Conservation (phyloP, 2,329 filamentous ascomycete species). For the Penicillium occitanis region DNA sequence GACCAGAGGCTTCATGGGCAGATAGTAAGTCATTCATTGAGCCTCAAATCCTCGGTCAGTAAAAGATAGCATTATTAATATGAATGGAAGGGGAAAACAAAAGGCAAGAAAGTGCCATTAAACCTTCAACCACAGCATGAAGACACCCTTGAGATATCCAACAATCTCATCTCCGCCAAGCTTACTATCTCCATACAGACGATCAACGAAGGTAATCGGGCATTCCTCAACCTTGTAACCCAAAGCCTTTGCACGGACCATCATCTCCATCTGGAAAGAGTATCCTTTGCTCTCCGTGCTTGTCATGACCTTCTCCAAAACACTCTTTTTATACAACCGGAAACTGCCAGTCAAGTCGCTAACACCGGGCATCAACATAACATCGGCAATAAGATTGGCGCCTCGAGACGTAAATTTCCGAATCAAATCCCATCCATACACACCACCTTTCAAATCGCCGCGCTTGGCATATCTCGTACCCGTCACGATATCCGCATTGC, state of each 20-base stretch:
- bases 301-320: constrained; percentile 84
- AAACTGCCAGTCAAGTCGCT: constrained; percentile 96
- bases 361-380: constrained; percentile 86
- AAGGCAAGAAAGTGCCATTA: constrained; percentile 37
- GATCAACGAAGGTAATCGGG: constrained; percentile 93
- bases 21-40: neutral
- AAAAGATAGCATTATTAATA: neutral
- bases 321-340: constrained; percentile 86
- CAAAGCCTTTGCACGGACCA: constrained; percentile 95
- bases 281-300: constrained; percentile 96
- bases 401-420: constrained; percentile 69
- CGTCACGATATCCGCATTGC: constrained; percentile 92
- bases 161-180: constrained; percentile 93
- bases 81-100: neutral
- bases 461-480: constrained; percentile 90
- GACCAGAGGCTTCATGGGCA: neutral
- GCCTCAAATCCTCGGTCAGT: neutral
- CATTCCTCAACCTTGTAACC: constrained; percentile 92
- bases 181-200: constrained; percentile 93
- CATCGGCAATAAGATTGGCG: constrained; percentile 94
- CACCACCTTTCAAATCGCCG: constrained; percentile 63
- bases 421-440: constrained; percentile 96
- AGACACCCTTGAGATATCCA: constrained; percentile 86
- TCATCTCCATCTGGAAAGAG: constrained; percentile 99
- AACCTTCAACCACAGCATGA: constrained; percentile 75